Conservation (phyloP, 164 flowering plant species). For the Platanus orientalis region DNA sequence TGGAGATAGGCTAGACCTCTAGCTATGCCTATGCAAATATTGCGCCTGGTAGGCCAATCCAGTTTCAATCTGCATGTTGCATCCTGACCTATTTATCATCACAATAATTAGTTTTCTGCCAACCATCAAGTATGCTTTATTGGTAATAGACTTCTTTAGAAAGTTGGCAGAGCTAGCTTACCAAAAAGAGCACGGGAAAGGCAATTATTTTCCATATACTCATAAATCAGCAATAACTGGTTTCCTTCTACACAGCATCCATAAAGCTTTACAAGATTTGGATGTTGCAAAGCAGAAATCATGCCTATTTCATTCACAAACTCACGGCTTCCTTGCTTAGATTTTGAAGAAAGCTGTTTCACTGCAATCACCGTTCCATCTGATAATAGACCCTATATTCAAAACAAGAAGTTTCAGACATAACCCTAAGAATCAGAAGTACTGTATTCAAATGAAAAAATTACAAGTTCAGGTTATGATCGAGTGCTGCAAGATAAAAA, state of each 20-base stretch:
- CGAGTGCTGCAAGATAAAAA: no score
- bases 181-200: slow-evolving; percentile 66
- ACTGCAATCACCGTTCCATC: slow-evolving; percentile 74
- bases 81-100: slow-evolving; percentile 27
- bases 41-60: slow-evolving; percentile 62
- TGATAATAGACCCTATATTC: slow-evolving; percentile 53
- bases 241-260: slow-evolving; percentile 80
- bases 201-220: slow-evolving; percentile 80
- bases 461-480: neutral
- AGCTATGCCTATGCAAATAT: slow-evolving; percentile 61
- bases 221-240: slow-evolving; percentile 57
- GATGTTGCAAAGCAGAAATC: slow-evolving; percentile 75
- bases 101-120: neutral
- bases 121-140: neutral
- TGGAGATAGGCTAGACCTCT: slow-evolving; percentile 62
- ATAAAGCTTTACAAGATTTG: slow-evolving; percentile 70
- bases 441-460: neutral
- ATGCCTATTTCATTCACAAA: slow-evolving; percentile 82
- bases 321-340: slow-evolving; percentile 83
- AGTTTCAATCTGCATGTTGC: slow-evolving; percentile 25
- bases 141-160: neutral
- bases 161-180: slow-evolving; percentile 18
- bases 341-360: slow-evolving; percentile 78
- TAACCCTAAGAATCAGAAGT: neutral
- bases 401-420: neutral